A percentile compares a stretch with the other conserved stretches of the same genome.
Conservation (phyloP, 2,329 filamentous ascomycete species). For the Colletotrichum brevisporum region DNA sequence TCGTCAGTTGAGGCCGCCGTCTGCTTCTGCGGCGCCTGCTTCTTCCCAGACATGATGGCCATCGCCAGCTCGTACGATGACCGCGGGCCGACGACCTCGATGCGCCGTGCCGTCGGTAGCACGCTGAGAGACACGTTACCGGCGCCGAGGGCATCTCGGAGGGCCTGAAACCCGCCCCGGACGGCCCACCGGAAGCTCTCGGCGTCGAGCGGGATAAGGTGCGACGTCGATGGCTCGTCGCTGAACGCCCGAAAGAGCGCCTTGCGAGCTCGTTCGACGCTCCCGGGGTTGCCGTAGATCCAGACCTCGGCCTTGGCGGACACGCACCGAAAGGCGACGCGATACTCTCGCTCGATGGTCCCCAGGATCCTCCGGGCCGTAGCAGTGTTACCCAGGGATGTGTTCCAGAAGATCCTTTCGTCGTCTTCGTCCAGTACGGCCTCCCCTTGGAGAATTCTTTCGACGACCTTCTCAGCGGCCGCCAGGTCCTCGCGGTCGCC, state of each 20-base stretch:
- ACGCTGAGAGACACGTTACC: conserved; percentile 51
- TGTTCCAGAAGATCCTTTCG: conserved; percentile 49
- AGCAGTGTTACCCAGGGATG: conserved; percentile 42
- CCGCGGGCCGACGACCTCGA: conserved; percentile 48
- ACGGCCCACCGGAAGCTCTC: conserved; percentile 49
- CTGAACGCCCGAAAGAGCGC: conserved; percentile 46
- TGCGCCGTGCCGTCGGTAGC: conserved; percentile 48
- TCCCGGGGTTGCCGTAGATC: conserved; percentile 45
- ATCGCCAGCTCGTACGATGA: conserved; percentile 42
- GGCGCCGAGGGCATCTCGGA: conserved; percentile 46
- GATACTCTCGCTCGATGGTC: conserved; percentile 16
- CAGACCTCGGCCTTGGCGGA: conserved; percentile 47
- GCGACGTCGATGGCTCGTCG: conserved; percentile 40
- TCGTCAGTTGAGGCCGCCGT: not conserved
- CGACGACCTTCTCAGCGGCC: conserved; percentile 49
- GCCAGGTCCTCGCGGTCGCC: conserved; percentile 48
- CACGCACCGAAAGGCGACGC: conserved; percentile 49
- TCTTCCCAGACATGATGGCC: conserved; percentile 32
- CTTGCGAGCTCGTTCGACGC: conserved; percentile 38
- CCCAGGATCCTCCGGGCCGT: not conserved
- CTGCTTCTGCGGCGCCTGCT: not conserved
- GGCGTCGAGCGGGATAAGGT: not conserved
- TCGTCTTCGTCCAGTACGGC: conserved; percentile 44
- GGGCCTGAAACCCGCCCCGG: conserved; percentile 49
- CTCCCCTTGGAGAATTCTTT: conserved; percentile 50